Evolutionary conservation across 352 stramenopile genomes (phyloP).

Genomic region (Pythium folliculosum): DNA sequence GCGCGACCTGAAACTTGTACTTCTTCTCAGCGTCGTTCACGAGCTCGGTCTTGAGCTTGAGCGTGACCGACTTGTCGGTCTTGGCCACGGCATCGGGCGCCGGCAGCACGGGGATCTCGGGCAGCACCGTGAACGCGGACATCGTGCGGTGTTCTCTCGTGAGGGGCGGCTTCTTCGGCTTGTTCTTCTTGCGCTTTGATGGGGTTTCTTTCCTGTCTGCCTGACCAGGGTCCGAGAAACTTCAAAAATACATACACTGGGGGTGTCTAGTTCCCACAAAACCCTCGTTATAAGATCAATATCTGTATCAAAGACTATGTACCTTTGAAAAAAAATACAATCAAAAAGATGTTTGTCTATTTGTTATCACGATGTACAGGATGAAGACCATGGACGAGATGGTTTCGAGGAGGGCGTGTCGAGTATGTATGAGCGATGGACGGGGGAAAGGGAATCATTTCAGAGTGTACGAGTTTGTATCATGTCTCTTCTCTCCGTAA

Average conservation of each 20-base stretch:
- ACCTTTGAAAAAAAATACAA: background rate
- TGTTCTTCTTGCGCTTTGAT: background rate
- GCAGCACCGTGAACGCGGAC: conserved; percentile 53
- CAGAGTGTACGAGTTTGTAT: conserved; percentile 9
- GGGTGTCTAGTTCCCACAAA: conserved; percentile 16
- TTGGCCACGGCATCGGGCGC: conserved; percentile 71
- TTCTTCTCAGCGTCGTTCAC: conserved; percentile 39
- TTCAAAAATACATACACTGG: conserved; percentile 29
- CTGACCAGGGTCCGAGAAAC: conserved; percentile 21
- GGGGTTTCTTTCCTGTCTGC: background rate
- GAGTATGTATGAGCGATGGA: background rate
- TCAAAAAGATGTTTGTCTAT: background rate
- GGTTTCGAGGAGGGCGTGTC: too few relatives aligned
- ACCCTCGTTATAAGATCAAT: conserved; percentile 10
- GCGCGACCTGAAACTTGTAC: conserved; percentile 69
- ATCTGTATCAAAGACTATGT: background rate
- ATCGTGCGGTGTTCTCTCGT: conserved; percentile 5
- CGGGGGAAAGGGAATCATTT: conserved; percentile 1
- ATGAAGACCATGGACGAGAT: background rate
- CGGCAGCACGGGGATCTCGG: conserved; percentile 58
- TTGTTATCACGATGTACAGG: background rate
- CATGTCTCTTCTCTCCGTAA: background rate
- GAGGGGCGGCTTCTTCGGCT: background rate
- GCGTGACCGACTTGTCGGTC: conserved; percentile 72
- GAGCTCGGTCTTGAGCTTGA: conserved; percentile 40